Evolutionary conservation across 140 eudicot species (phyloP).

Genomic region (Stevia rebaudiana): DNA sequence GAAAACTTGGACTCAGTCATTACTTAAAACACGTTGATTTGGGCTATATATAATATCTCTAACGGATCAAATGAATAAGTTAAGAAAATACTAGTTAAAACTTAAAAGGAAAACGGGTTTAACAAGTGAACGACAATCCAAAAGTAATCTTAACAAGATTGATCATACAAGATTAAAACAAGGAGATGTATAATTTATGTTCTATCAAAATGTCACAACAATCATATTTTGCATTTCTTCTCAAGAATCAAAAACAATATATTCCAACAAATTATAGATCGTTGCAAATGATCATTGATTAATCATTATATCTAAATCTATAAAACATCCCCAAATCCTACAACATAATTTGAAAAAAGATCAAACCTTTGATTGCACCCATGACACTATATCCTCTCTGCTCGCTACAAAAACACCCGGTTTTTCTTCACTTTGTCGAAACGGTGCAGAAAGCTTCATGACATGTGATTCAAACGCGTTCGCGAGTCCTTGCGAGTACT

Average conservation of each 20-base stretch:
- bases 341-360: background rate
- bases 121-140: too few relatives aligned
- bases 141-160: too few relatives aligned
- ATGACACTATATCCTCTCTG: slow-evolving; percentile 66
- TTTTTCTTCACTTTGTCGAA: slow-evolving; percentile 65
- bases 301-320: slow-evolving; percentile 4
- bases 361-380: slow-evolving; percentile 61
- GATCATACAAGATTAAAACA: background rate
- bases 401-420: slow-evolving; percentile 75
- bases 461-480: slow-evolving; percentile 67
- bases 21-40: too few relatives aligned
- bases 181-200: background rate
- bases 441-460: slow-evolving; percentile 69
- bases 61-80: too few relatives aligned
- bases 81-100: too few relatives aligned
- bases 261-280: background rate
- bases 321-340: slow-evolving; percentile 3
- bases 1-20: too few relatives aligned
- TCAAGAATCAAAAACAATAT: background rate
- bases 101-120: too few relatives aligned
- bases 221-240: too few relatives aligned
- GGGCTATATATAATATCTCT: too few relatives aligned
- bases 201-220: too few relatives aligned
- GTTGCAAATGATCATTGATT: too few relatives aligned
- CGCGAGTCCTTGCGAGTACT: slow-evolving; percentile 78